These are phyloP conservation scores for Linanthus parryae DNA, from an alignment of 148 eudicot genomes.

Conservation along the genomic window DNA sequence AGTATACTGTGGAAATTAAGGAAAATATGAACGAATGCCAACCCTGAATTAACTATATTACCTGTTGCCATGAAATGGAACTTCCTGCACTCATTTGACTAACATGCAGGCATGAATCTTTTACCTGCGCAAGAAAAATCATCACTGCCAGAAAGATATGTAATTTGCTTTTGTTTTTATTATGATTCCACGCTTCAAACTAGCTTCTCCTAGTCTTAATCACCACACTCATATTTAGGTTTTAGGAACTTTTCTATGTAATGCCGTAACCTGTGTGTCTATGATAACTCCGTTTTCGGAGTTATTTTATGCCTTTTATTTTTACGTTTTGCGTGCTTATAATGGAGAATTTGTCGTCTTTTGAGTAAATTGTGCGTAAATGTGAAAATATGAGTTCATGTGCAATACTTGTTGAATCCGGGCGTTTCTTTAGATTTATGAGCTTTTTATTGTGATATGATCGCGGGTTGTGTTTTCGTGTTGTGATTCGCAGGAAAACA, in stretches of 20 bases:
- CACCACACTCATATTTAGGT: not conserved
- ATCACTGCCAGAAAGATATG: not conserved
- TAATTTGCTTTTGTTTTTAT: not conserved
- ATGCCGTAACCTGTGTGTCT: not conserved
- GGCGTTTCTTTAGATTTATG: too few species aligned
- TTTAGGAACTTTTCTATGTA: not conserved
- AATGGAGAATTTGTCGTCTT: too few species aligned
- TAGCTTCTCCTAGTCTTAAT: not conserved
- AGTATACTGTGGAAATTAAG: not conserved
- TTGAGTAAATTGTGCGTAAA: too few species aligned
- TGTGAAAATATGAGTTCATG: too few species aligned
- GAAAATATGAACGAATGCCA: not conserved
- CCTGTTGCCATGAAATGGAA: not conserved
- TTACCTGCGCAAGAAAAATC: not conserved
- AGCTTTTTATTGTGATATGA: too few species aligned
- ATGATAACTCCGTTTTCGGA: too few species aligned
- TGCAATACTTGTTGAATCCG: too few species aligned
- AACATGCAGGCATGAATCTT: not conserved
- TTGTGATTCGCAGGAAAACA: too few species aligned
- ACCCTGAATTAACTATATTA: not conserved
- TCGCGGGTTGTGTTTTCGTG: too few species aligned
- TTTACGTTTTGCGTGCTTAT: too few species aligned
- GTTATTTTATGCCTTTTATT: too few species aligned
- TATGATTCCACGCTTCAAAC: not conserved
- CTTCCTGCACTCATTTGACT: not conserved